Evolutionary conservation across 2,329 filamentous ascomycete genomes (phyloP).

Genomic region (Fusarium sp.): DNA sequence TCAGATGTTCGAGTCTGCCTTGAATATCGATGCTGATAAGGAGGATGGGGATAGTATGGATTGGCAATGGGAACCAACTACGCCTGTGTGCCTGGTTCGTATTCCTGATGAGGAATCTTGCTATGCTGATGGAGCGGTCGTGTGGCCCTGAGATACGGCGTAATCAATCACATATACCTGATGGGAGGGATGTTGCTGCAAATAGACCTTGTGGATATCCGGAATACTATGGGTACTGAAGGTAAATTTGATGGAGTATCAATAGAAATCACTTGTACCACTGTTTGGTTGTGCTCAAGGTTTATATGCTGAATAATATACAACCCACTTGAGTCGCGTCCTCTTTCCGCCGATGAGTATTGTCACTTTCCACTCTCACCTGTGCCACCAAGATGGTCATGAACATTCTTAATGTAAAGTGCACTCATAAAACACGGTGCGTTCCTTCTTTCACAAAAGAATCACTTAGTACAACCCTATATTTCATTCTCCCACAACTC

Average conservation of each 20-base stretch:
- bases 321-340: not conserved
- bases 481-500: not conserved
- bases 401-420: not conserved
- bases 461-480: not conserved
- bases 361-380: not conserved
- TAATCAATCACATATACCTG: not conserved
- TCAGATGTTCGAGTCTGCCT: slow-evolving; percentile 2
- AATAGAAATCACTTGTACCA: too few relatives aligned
- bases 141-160: not conserved
- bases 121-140: slow-evolving; percentile 4
- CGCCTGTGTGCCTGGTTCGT: slow-evolving; percentile 19
- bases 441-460: not conserved
- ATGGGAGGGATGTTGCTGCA: not conserved
- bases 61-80: slow-evolving; percentile 31
- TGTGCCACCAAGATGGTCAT: not conserved
- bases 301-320: not conserved
- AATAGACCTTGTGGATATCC: not conserved
- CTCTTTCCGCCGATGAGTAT: not conserved
- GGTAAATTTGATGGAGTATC: not conserved
- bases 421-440: too few relatives aligned
- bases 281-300: not conserved
- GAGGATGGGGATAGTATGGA: slow-evolving; percentile 25
- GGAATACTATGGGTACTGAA: not conserved
- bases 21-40: not conserved
- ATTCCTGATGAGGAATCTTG: slow-evolving; percentile 12